Base-by-base conservation (phyloP, 441 rosid species). In the Dalechampia spathulata region DNA sequence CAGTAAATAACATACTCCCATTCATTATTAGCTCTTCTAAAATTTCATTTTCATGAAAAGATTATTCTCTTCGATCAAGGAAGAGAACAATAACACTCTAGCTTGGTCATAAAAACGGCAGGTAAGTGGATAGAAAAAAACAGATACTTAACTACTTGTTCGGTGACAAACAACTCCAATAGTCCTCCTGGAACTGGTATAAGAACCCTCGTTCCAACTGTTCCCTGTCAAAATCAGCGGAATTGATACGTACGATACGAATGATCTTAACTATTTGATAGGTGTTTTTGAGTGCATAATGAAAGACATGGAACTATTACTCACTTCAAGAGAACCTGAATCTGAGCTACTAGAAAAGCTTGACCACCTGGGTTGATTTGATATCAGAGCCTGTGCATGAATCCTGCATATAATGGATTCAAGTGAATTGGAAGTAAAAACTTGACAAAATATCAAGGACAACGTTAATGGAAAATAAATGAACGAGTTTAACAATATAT, bases 101-200 rank as follows among this genome's bases (percentile, higher is more conserved):
- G 37, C 8, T 32, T 3, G 37, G 6, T 32, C 10, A 32, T 32
- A 12, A 10, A 34, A 0, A 34, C 11, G 38, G 10, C 38, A 34
- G 38, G 38, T 34, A 8, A 13, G n/a, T n/a, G n/a, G n/a, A n/a
- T n/a, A 34, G 38, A 40, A 15, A 7, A 40, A 19, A 16, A 14
- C 15, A 14, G 15, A 23, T 15, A 47, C 16, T 27, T 23, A 23
- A 5, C 1, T 85, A 87, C 98, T 74, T 83, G 88, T 78, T 85
- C 82, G 6, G 83, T 52, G 22, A 74, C 83, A 63, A 85, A 87
- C 28, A 87, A 78, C 78, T 87, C 98, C 19, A 91, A 61, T 21
- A 91, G 55, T 55, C 90, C 96, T 72, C 86, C 90, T 2, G 90
- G 52, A 14, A 85, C 68, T 14, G 98, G 98, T 62, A 85, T 66